Evolutionary conservation across 108 stramenopile species (phyloP).

Genomic region (Bacterosira constricta): DNA sequence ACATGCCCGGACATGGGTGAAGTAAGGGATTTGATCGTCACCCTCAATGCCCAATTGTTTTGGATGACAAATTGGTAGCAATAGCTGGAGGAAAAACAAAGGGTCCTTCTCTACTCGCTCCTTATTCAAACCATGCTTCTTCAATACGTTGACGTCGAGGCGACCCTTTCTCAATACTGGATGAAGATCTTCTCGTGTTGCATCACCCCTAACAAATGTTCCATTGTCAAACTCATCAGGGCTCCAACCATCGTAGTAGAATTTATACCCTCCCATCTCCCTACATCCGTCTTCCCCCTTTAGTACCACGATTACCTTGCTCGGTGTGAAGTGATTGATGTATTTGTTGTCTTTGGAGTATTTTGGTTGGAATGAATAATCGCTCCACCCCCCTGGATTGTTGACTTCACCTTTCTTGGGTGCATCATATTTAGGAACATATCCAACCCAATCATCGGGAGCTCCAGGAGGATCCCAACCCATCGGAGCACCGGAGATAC

Average conservation of each 20-base stretch:
- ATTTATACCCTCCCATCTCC: not conserved
- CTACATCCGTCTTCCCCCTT: not conserved
- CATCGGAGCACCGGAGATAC: too few species aligned
- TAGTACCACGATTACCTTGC: not conserved
- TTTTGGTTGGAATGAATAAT: not conserved
- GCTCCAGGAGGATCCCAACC: not conserved
- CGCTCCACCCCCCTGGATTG: not conserved
- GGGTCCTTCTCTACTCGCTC: not conserved
- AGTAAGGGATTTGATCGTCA: constrained; percentile 8
- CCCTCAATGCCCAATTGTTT: not conserved
- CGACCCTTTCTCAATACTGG: not conserved
- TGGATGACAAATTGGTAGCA: constrained; percentile 12
- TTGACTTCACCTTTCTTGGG: not conserved
- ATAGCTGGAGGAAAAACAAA: constrained; percentile 9
- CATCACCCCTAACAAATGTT: not conserved
- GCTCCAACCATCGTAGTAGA: not conserved
- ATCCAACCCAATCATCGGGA: not conserved
- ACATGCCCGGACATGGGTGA: not conserved
- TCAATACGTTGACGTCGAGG: not conserved
- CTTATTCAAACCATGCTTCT: not conserved
- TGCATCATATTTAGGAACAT: not conserved
- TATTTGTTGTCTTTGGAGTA: not conserved
- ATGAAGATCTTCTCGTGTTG: not conserved
- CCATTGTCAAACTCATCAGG: not conserved
- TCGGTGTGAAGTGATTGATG: not conserved